Percentiles rank a stretch among this genome's conserved stretches.
These are phyloP conservation scores for Pezicula radicicola DNA, from an alignment of 2,329 filamentous ascomycete genomes.

Conservation along the genomic window DNA sequence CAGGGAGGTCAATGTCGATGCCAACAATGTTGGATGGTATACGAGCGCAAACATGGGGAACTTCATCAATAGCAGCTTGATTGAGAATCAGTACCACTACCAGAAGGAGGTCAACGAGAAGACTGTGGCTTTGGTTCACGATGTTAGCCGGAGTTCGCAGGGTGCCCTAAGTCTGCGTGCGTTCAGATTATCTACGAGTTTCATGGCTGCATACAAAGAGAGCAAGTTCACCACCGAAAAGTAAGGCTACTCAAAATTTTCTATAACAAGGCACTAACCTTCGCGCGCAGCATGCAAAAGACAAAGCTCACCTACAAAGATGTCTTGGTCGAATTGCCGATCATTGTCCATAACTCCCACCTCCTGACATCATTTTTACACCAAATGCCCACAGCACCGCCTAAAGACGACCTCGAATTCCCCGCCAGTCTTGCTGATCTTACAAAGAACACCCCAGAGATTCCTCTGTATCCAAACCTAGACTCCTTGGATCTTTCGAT, in stretches of 20 bases:
- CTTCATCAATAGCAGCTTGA: conserved; percentile 90
- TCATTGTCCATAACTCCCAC: conserved; percentile 94
- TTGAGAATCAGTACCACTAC: conserved; percentile 98
- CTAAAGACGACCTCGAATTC: conserved; percentile 66
- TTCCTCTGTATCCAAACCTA: conserved; percentile 80
- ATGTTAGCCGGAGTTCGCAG: conserved; percentile 92
- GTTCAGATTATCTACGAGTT: conserved; percentile 82
- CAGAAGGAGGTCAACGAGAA: conserved; percentile 87
- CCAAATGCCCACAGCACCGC: conserved; percentile 72
- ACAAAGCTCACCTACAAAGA: conserved; percentile 91
- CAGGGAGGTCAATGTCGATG: conserved; percentile 96
- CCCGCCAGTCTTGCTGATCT: conserved; percentile 79
- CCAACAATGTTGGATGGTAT: conserved; percentile 98
- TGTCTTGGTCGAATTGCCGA: conserved; percentile 85
- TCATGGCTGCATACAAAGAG: conserved; percentile 93
- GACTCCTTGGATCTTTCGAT: conserved; percentile 86
- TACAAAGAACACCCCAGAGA: conserved; percentile 57
- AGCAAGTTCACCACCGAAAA: conserved; percentile 93
- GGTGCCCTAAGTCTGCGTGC: conserved; percentile 86
- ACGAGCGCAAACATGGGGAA: conserved; percentile 98
- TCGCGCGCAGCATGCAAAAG: conserved; percentile 73
- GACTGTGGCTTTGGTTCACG: conserved; percentile 87
- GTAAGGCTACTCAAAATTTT: conserved; percentile 49
- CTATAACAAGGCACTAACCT: conserved; percentile 9
- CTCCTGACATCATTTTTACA: conserved; percentile 93